These are phyloP conservation scores for Fusarium tupiense DNA, from an alignment of 2,329 filamentous ascomycete genomes.

Conservation along the genomic window DNA sequence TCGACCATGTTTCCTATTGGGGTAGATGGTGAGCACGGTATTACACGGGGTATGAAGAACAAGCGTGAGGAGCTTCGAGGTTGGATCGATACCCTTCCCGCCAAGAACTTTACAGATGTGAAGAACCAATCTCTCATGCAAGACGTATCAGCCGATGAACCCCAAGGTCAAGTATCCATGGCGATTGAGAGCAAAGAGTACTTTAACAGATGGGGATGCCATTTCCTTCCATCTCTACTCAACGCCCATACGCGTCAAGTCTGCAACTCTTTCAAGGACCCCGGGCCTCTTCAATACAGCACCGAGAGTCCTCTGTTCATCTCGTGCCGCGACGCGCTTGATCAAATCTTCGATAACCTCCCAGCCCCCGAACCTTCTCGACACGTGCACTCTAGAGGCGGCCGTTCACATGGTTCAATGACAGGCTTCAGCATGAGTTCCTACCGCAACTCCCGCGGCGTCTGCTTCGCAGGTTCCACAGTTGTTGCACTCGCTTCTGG, in stretches of 20 bases:
- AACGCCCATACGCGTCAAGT: constrained; percentile 66
- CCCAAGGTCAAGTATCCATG: constrained; percentile 60
- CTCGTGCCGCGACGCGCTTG: constrained; percentile 59
- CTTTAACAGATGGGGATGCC: constrained; percentile 63
- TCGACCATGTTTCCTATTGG: constrained; percentile 54
- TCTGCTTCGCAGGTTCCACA: constrained; percentile 65
- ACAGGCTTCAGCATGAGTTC: constrained; percentile 51
- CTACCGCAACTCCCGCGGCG: constrained; percentile 54
- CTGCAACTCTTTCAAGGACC: constrained; percentile 71
- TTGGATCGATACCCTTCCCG: constrained; percentile 50
- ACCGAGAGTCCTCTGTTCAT: constrained; percentile 61
- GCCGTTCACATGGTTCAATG: neutral
- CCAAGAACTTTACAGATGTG: constrained; percentile 48
- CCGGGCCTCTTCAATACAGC: constrained; percentile 65
- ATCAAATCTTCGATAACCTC: constrained; percentile 59
- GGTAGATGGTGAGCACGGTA: constrained; percentile 46
- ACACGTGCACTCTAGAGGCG: neutral
- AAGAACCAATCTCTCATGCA: constrained; percentile 58
- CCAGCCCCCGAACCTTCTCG: constrained; percentile 55
- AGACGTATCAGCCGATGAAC: constrained; percentile 57
- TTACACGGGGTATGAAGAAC: neutral
- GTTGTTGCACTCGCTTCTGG: constrained; percentile 57
- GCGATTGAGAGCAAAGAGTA: constrained; percentile 53
- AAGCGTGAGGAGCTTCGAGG: constrained; percentile 40
- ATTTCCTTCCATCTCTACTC: constrained; percentile 67